These are phyloP conservation scores for Colletotrichum australisinense DNA, from an alignment of 2,329 filamentous ascomycete species.

Conservation along the genomic window DNA sequence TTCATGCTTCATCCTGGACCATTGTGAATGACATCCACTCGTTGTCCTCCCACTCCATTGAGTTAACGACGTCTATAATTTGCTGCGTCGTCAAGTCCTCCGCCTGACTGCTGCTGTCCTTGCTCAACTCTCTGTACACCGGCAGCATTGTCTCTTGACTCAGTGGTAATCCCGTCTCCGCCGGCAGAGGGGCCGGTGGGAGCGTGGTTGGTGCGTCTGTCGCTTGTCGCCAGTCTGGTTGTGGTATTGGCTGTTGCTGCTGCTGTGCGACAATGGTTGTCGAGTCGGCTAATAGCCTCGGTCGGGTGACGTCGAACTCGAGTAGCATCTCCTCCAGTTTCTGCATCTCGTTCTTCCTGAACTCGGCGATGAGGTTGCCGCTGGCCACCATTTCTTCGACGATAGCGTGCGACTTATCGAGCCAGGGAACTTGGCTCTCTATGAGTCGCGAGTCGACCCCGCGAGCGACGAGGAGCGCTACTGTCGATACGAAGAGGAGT, in stretches of 20 bases:
- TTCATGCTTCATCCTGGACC: neutral
- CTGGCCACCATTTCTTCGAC: slow-evolving; percentile 58
- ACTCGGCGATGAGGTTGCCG: slow-evolving; percentile 58
- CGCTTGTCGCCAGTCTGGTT: slow-evolving; percentile 7
- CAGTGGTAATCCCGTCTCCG: neutral
- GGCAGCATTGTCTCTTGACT: neutral
- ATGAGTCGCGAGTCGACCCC: slow-evolving; percentile 48
- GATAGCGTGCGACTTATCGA: slow-evolving; percentile 54
- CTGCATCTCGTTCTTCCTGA: slow-evolving; percentile 56
- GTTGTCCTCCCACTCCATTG: slow-evolving; percentile 28
- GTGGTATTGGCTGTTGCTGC: neutral
- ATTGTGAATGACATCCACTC: slow-evolving; percentile 30
- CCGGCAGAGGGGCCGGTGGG: neutral
- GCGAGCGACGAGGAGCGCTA: slow-evolving; percentile 52
- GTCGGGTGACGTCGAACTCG: neutral
- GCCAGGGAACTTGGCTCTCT: slow-evolving; percentile 49
- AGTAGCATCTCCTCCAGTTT: slow-evolving; percentile 54
- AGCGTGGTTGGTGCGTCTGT: neutral
- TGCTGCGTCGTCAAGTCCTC: slow-evolving; percentile 28
- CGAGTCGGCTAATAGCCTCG: neutral
- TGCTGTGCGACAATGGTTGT: neutral
- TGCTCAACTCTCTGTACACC: neutral
- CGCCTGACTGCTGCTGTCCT: slow-evolving; percentile 27
- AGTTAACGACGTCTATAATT: slow-evolving; percentile 29
- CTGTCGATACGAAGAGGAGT: slow-evolving; percentile 56